Evolutionary conservation across 1,139 yeast genomes (phyloP), one percentile per base, ranked within the genome.

Genomic region (Casaregolazyma lundiana): DNA sequence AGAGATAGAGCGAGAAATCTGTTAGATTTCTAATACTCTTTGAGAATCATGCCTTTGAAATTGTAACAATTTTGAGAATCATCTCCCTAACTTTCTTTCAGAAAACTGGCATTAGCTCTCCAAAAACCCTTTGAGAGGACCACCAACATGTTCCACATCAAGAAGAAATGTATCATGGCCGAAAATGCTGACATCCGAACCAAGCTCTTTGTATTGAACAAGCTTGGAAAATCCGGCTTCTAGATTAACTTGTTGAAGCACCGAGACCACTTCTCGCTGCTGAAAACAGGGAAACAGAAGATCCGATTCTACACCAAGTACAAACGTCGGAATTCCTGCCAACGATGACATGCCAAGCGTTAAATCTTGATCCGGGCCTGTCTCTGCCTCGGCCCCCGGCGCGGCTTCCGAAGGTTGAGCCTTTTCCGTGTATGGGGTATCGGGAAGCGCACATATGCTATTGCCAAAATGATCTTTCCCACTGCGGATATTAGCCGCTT

Each of bases 281-380:
- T 90, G 97, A 95, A 96, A 87, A 35, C 84, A 88, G 1, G 97
- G 97, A 71, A 89, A 89, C 46, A 89, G 71, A 42, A 86, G 85
- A 62, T 89, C 97, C 1, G 95, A 84, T 61, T 87, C 95, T 6
- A 89, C 97, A 4, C 97, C 97, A 40, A 89, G 76, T 1, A 90
- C 89, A 49, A 90, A 68, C 4, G 85, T 75, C 38, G 84, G 80
- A 53, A 81, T 80, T 53, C 81, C 72, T 1, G 84, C 73, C 51
- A 89, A 70, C 37, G 78, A 76, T 29, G 65, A 61, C 73, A 89
- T 69, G 1, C 97, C 97, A 16, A 68, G 65, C 16, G 73, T 66
- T 44, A 89, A 71, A 61, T 89, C 97, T 13, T 21, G 17, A 16
- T 41, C 38, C 11, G 44, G 44, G 2, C 20, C 37, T 6, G 42